Conservation (phyloP, 73 alveolate genomes). For the Tetrahymena malaccensis region DNA sequence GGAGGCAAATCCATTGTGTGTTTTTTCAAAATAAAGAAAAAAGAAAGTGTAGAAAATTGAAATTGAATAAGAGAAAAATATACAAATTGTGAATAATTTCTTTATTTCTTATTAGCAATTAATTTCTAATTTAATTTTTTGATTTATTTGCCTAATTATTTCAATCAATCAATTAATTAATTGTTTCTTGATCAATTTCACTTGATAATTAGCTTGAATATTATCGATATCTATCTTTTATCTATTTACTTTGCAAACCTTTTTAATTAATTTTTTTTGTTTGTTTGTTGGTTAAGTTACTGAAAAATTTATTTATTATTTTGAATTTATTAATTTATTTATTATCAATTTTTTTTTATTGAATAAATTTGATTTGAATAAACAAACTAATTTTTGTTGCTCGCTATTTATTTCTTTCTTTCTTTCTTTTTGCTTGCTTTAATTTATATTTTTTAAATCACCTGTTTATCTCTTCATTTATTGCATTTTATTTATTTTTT, state of each 20-base stretch:
- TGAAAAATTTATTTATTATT: background rate
- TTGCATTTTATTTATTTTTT: too few relatives aligned
- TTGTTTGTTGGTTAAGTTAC: background rate
- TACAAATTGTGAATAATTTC: background rate
- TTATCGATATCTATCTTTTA: too few relatives aligned
- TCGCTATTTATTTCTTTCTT: too few relatives aligned
- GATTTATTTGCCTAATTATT: background rate
- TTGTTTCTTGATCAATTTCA: background rate
- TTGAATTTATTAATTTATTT: background rate
- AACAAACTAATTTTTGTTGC: too few relatives aligned
- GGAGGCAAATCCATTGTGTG: background rate
- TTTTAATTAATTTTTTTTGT: too few relatives aligned
- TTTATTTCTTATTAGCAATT: background rate
- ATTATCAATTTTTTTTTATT: background rate
- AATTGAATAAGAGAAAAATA: background rate
- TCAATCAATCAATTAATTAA: too few relatives aligned
- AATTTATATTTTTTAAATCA: too few relatives aligned
- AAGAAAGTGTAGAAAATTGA: background rate
- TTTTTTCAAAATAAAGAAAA: background rate
- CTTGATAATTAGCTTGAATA: too few relatives aligned
- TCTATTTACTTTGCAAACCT: background rate
- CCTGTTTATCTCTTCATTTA: too few relatives aligned
- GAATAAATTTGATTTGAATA: too few relatives aligned
- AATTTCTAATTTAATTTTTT: too few relatives aligned
- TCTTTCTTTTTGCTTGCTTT: too few relatives aligned